Conservation (phyloP, 1,139 yeast species). For the Magnusiomyces clavatus region DNA sequence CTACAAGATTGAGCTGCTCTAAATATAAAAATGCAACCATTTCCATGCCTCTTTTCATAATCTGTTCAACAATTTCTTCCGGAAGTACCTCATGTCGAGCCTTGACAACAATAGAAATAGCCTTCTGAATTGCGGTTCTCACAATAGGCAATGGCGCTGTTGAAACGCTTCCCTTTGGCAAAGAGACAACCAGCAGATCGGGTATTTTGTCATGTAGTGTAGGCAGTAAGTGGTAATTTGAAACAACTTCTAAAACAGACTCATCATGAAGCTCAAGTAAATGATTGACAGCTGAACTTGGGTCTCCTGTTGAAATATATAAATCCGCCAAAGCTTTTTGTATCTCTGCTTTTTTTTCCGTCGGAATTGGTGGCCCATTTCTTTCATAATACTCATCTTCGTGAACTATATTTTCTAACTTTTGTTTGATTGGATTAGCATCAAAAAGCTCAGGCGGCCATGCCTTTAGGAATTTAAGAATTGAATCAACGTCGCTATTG, state of each 20-base stretch:
- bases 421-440: constrained; percentile 37
- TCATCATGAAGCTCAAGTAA: constrained; percentile 49
- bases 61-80: constrained; percentile 39
- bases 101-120: constrained; percentile 52
- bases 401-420: constrained; percentile 40
- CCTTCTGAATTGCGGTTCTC: constrained; percentile 35
- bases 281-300: constrained; percentile 55
- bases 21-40: constrained; percentile 54
- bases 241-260: constrained; percentile 49
- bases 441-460: constrained; percentile 63
- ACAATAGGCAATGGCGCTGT: constrained; percentile 41
- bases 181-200: constrained; percentile 42
- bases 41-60: constrained; percentile 35
- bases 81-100: constrained; percentile 62
- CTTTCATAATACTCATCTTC: constrained; percentile 21
- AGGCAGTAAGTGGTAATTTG: constrained; percentile 52
- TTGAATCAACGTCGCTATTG: constrained; percentile 31
- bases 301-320: constrained; percentile 51
- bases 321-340: constrained; percentile 49
- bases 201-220: constrained; percentile 45
- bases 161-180: constrained; percentile 31
- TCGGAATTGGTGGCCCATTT: too few relatives aligned
- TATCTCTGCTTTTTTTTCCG: constrained; percentile 25
- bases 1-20: constrained; percentile 46
- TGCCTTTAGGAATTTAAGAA: constrained; percentile 32